Percentiles rank a stretch among this genome's conserved stretches.
Conservation (phyloP, 306 rosid species). For the Gillenia trifoliata region DNA sequence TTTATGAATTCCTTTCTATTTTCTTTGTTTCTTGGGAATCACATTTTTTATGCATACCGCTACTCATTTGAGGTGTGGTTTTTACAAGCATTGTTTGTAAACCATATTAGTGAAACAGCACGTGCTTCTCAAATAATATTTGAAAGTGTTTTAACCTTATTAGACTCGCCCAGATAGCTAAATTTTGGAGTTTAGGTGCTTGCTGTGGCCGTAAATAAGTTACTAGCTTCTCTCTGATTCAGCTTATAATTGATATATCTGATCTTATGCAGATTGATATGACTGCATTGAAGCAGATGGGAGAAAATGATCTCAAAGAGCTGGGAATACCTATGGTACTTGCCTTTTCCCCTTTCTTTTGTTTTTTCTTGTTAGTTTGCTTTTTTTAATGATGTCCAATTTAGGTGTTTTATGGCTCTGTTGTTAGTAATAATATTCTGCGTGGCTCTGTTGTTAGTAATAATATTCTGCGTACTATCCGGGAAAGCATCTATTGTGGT, state of each 20-base stretch:
- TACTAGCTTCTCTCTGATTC: not conserved
- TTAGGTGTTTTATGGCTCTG: not conserved
- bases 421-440: no score
- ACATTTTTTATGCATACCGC: not conserved
- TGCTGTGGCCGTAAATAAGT: not conserved
- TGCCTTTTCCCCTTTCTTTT: not conserved
- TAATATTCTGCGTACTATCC: no score
- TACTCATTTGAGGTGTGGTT: not conserved
- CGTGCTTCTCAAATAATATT: not conserved
- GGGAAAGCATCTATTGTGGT: not conserved
- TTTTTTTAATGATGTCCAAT: not conserved
- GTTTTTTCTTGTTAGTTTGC: not conserved
- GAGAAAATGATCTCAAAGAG: slow-evolving; percentile 92
- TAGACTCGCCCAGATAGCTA: not conserved
- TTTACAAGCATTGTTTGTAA: not conserved
- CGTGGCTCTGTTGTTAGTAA: no score
- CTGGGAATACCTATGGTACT: slow-evolving; percentile 97
- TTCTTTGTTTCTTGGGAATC: not conserved
- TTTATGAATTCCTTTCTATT: not conserved
- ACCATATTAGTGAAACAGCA: not conserved
- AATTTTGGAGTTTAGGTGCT: not conserved
- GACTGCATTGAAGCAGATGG: slow-evolving; percentile 93
- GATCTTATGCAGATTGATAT: slow-evolving; percentile 69
- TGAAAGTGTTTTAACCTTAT: not conserved
- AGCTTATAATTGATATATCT: slow-evolving; percentile 1